Conservation (phyloP, 768 basidiomycete species). For the Pleurotus tuber-regium region DNA sequence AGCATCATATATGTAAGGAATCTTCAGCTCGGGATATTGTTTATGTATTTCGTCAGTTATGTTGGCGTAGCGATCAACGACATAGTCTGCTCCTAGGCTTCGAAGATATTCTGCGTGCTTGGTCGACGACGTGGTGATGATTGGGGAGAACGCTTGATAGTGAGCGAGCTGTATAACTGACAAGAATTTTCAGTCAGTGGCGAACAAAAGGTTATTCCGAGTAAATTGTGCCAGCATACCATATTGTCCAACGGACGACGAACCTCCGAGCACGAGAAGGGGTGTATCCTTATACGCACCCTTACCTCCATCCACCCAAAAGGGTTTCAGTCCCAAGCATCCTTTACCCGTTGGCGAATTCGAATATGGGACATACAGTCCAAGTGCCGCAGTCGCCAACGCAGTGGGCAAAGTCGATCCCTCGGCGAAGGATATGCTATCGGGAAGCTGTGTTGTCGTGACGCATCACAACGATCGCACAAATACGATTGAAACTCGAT, state of each 20-base stretch:
- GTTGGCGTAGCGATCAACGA: constrained; percentile 29
- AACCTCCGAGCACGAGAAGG: constrained; percentile 34
- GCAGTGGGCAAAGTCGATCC: constrained; percentile 35
- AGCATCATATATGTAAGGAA: not conserved
- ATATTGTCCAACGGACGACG: constrained; percentile 34
- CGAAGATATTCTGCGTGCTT: constrained; percentile 28
- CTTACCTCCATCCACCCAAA: constrained; percentile 29
- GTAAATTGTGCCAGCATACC: constrained; percentile 20
- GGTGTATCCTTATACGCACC: constrained; percentile 29
- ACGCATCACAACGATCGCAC: not conserved
- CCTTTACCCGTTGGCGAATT: constrained; percentile 7
- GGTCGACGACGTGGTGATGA: constrained; percentile 36
- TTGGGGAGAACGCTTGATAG: constrained; percentile 37
- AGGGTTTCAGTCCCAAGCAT: constrained; percentile 25
- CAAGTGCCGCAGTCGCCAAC: constrained; percentile 27
- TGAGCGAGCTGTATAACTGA: constrained; percentile 36
- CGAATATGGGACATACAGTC: constrained; percentile 26
- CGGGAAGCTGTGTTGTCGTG: constrained; percentile 27
- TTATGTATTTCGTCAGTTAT: not conserved
- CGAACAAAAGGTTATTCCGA: not conserved
- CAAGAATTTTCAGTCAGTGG: not conserved
- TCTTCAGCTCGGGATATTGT: not conserved
- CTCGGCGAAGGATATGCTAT: constrained; percentile 32
- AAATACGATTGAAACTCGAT: not conserved
- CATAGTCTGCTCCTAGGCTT: constrained; percentile 36